Conservation (phyloP, 345 rosid species). For the Barbarea vulgaris region DNA sequence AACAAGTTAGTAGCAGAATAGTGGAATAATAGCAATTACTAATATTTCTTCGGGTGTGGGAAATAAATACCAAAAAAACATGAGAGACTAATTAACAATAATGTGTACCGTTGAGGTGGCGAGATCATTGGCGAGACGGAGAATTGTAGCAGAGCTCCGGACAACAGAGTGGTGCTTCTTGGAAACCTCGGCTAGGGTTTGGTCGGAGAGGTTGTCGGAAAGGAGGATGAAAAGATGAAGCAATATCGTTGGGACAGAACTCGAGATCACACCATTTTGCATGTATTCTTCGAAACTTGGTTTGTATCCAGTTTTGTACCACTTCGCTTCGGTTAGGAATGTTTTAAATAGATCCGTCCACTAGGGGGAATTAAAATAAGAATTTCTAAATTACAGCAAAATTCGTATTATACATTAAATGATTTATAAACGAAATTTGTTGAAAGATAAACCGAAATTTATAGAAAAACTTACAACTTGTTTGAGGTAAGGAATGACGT, state of each 20-base stretch:
- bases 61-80: too few relatives aligned
- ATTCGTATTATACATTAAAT: neutral
- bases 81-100: neutral
- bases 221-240: constrained; percentile 13
- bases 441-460: too few relatives aligned
- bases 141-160: constrained; percentile 31
- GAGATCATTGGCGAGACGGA: constrained; percentile 42
- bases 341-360: constrained; percentile 47
- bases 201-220: constrained; percentile 21
- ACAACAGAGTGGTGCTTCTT: constrained; percentile 12
- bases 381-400: neutral
- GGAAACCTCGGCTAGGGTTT: constrained; percentile 1
- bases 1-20: neutral
- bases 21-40: too few relatives aligned
- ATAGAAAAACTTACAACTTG: constrained; percentile 39
- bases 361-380: constrained; percentile 11
- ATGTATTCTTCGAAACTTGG: constrained; percentile 49
- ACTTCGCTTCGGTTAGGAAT: constrained; percentile 47
- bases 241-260: constrained; percentile 29
- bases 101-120: constrained; percentile 45
- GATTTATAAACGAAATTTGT: neutral
- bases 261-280: constrained; percentile 46
- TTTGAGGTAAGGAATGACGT: constrained; percentile 38
- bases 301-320: constrained; percentile 40
- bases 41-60: neutral